Conservation (phyloP, 805 yeast genomes). For the Kuraishia ogatae region DNA sequence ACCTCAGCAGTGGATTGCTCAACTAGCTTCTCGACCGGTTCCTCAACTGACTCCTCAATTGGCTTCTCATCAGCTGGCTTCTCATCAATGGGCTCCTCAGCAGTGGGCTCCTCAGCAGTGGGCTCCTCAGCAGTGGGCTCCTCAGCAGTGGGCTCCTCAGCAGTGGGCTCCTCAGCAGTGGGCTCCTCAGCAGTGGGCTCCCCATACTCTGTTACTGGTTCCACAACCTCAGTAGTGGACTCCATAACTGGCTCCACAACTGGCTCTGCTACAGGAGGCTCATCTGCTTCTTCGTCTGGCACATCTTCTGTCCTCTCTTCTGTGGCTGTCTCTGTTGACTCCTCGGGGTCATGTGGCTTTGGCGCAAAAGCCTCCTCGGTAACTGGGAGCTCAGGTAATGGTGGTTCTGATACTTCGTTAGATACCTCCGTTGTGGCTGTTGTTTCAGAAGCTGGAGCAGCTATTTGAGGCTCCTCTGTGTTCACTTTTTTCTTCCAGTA, state of each 20-base stretch:
- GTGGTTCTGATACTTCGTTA: conserved; percentile 8
- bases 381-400: neutral
- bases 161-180: conserved; percentile 6
- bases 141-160: conserved; percentile 7
- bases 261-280: conserved; percentile 8
- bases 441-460: conserved; percentile 5
- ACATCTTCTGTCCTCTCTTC: neutral
- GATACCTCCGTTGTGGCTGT: conserved; percentile 5
- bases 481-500: conserved; percentile 23
- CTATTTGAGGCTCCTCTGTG: conserved; percentile 5
- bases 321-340: neutral
- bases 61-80: conserved; percentile 11
- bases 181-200: conserved; percentile 8
- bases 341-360: neutral
- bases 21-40: conserved; percentile 7
- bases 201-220: neutral
- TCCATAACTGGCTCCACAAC: conserved; percentile 1
- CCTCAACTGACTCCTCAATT: conserved; percentile 10
- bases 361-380: neutral
- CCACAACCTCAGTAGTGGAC: too few relatives aligned
- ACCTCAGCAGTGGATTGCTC: conserved; percentile 6
- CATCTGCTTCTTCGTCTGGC: conserved; percentile 7
- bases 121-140: conserved; percentile 9
- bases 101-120: conserved; percentile 6
- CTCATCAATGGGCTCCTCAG: conserved; percentile 7